Evolutionary conservation across 352 stramenopile genomes (phyloP), one percentile per base, ranked within the genome.

Genomic region (Phytophthora tubulina): DNA sequence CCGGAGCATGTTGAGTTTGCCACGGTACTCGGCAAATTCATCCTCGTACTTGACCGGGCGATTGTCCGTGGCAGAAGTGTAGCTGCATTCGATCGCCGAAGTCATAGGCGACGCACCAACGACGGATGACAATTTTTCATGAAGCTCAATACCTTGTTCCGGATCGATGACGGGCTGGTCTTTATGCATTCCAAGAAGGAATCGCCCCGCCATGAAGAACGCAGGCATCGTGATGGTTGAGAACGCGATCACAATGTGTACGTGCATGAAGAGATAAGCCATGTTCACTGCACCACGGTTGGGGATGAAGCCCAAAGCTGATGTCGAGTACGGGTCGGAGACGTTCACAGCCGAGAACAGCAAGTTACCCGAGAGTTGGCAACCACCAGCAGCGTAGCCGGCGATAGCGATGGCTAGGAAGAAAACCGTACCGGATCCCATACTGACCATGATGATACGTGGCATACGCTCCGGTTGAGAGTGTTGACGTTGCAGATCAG

Each of bases 221-320:
- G 70, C 64, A 0, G 79, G 79, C 66, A 81, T 73, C 7, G 73
- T 60, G 42, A 86, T 71, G 11, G 79, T 78, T 4, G 79, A 76
- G 52, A 86, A 86, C 5, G 78, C 79, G 55, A 86, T 85, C 11
- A 79, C 67, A 58, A 86, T 81, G 69, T 86, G 73, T 8, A 80
- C 27, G 55, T 80, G 73, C 73, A 80, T 80, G 69, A 80, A 80
- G 8, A 80, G 44, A 57, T 80, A 80, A 2, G 73, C 64, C 69
- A 80, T 75, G 30, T 78, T 70, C 35, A 80, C 73, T 10, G 73
- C 59, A 0, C 73, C 73, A 4, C 69, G 64, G 51, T 58, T 73
- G 7, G 69, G 63, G 33, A 70, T 68, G 54, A 80, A 80, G 7
- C 73, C 73, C 27, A 80, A 27, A 27, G 69, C 59, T 2, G 73